Base-by-base conservation (phyloP, 192 early-diverging fungal genomes). In the Chytriomyces confervae region DNA sequence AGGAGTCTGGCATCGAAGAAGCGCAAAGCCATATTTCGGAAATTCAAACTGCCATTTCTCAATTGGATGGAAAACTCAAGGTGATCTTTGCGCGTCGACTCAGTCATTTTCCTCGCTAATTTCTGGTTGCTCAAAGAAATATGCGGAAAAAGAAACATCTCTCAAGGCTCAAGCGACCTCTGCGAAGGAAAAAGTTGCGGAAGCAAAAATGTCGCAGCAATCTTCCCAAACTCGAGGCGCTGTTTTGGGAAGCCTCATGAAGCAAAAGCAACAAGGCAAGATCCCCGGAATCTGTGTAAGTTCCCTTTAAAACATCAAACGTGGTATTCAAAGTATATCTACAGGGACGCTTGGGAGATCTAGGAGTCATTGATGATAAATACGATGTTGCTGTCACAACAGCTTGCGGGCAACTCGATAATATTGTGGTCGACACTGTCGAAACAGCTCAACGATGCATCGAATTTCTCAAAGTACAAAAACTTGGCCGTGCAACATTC, bases 331-430 rank as follows among this genome's bases (percentile, higher is more conserved):
- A 29, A 50, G 20, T 48, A 3, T n/a, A 57, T 20, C 44, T 76
- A 68, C 47, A 91, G 90, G 92, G 93, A 60, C 91, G 98, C 7
- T 85, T 99, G 23, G 98, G 98, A n/a, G 93, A 95, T 71, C 84
- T 99, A n/a, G 98, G 97, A 29, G 91, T 93, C 1, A 97, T 99
- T 77, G 93, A 94, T 64, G 92, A 93, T 68, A 92, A 91, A 80
- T 99, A 96, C 75, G 98, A 98, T 82, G 92, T 98, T 7, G 97
- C 97, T 0, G 91, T 98, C 18, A 97, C 96, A 3, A 98, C 95
- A 4, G 92, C 95, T 0, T 97, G 94, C 62, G 87, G 89, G 20
- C 83, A 86, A 10, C 86, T 99, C 70, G 91, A 97, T 65, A 87
- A 91, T 65, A 96, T 99, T 79, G 93, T 99, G 0, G 96, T 97